Evolutionary conservation across 225 moss, liverwort and hornwort genomes (phyloP), one percentile per base, ranked within the genome.

Genomic region (Takakia lepidozioides): DNA sequence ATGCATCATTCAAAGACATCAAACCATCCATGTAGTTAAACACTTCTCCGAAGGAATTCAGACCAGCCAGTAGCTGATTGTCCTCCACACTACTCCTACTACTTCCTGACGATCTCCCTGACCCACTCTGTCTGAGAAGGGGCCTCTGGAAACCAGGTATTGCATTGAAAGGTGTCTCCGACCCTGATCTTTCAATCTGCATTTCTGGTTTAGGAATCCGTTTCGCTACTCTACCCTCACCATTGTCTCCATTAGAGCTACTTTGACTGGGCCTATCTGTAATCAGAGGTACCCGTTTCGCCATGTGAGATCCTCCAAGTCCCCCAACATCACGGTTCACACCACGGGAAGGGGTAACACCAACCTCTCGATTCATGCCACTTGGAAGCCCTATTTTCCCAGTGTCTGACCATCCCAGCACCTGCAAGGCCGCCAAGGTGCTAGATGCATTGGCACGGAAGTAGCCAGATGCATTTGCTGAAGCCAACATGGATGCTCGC

Each of bases 131-230:
- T 66, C 98, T 71, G 38, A 98, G 73, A 47, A 98, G 73, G 11
- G 98, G 98, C 60, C 98, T 78, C 42, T 98, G 98, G 49, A 85
- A 98, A 60, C 85, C 98, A 47, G 98, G 98, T 43, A 98, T 65
- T 36, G 71, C 47, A 65, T 61, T 51, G 23, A 50, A 67, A 48
- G 72, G 60, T 29, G 66, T 74, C 44, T 79, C 66, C 47, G 52
- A 46, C 11, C 11, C 29, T 24, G 45, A 51, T 80, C 61, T 89
- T 59, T 53, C 79, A 37, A 66, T 0, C 56, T 72, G 63, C 14
- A 55, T 64, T 50, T 90, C 87, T 29, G 56, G 55, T 61, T 66
- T 85, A 9, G 73, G 43, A n/a, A 83, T 74, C 14, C 87, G 80
- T 66, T 91, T 98, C 1, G 90, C 77, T 29, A 63, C 85, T 62